A percentile compares a stretch with the other conserved stretches of the same genome.
phyloP scores from a whole-genome alignment of 2,329 filamentous ascomycete species.

The Cucurbitaria berberidis region DNA sequence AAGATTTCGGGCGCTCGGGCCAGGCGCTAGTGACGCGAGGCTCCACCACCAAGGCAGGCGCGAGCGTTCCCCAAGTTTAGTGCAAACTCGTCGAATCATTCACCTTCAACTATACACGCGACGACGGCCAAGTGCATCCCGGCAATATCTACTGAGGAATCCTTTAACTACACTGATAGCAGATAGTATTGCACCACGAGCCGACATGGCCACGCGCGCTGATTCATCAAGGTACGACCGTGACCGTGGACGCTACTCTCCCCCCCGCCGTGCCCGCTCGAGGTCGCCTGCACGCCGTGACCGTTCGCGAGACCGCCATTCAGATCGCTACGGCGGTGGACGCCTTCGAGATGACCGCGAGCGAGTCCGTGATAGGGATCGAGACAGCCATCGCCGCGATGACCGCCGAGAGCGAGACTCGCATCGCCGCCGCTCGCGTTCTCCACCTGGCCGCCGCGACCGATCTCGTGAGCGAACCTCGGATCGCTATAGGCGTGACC shows the following conservation, averaged over 20 bases:
- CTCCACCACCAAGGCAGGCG: constrained; percentile 12
- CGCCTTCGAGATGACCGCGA: constrained; percentile 52
- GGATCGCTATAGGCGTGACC: constrained; percentile 41
- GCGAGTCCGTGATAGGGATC: constrained; percentile 50
- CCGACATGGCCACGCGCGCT: constrained; percentile 64
- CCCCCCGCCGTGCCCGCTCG: constrained; percentile 55
- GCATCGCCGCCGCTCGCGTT: constrained; percentile 22
- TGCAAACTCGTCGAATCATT: not conserved
- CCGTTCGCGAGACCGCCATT: constrained; percentile 30
- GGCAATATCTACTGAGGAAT: not conserved
- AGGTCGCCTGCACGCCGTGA: constrained; percentile 60
- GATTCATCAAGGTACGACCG: constrained; percentile 69
- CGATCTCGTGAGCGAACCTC: constrained; percentile 61
- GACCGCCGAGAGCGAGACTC: constrained; percentile 45
- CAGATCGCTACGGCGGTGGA: constrained; percentile 56
- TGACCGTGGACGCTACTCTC: constrained; percentile 47
- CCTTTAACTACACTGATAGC: constrained; percentile 11
- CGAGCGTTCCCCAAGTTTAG: constrained; percentile 2
- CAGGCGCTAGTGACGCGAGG: constrained; percentile 15
- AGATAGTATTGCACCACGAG: constrained; percentile 33
- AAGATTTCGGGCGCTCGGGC: constrained; percentile 33
- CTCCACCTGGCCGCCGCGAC: constrained; percentile 61
- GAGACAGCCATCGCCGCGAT: constrained; percentile 50
- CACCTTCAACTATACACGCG: not conserved
- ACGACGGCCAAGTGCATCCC: not conserved